These are phyloP conservation scores for Pholiota microspora DNA, from an alignment of 768 basidiomycete genomes.

Conservation along the genomic window DNA sequence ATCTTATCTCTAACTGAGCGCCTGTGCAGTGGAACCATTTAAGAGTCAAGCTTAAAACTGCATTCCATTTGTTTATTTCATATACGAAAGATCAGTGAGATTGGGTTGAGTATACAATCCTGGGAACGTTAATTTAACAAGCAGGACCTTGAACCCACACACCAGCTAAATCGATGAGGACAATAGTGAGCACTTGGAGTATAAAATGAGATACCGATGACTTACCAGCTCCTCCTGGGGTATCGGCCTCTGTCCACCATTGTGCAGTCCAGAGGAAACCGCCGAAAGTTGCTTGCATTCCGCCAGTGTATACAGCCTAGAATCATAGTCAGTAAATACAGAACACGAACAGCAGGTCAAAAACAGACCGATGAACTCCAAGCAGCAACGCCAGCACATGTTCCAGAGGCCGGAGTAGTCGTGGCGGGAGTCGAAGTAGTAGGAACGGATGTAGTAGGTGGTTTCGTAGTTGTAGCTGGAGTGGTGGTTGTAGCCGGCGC, in stretches of 20 bases:
- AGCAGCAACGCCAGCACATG: conserved; percentile 42
- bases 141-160: conserved; percentile 53
- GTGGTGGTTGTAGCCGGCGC: conserved; percentile 17
- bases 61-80: too few relatives aligned
- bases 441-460: conserved; percentile 22
- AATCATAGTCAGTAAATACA: background rate
- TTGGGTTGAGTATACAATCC: too few relatives aligned
- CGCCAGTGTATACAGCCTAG: conserved; percentile 45
- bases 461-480: conserved; percentile 14
- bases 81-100: too few relatives aligned
- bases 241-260: conserved; percentile 64
- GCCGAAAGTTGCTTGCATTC: conserved; percentile 46
- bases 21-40: too few relatives aligned
- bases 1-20: background rate
- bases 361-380: conserved; percentile 43
- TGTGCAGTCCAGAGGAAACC: conserved; percentile 57
- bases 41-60: too few relatives aligned
- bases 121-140: too few relatives aligned
- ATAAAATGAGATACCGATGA: too few relatives aligned
- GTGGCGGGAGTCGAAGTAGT: conserved; percentile 21
- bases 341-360: too few relatives aligned
- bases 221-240: conserved; percentile 49
- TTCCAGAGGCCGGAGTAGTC: conserved; percentile 27
- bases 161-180: conserved; percentile 34
- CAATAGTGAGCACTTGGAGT: conserved; percentile 3